A percentile compares a stretch with the other conserved stretches of the same genome.
Evolutionary conservation across 2,329 filamentous ascomycete species (phyloP).

Genomic region (Clonostachys chloroleuca): DNA sequence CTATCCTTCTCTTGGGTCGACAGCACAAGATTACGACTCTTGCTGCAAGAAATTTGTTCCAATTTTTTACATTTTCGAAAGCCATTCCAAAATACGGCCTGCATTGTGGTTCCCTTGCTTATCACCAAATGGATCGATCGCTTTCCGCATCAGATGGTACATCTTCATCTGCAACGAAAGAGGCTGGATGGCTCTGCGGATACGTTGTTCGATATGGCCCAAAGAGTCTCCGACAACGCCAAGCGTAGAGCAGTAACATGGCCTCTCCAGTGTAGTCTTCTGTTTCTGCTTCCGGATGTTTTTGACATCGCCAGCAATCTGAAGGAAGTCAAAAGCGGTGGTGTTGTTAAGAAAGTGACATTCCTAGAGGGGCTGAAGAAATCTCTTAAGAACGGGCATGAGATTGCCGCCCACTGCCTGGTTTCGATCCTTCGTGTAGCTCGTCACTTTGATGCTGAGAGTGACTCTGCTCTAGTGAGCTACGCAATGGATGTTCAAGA

Average conservation of each 20-base stretch:
- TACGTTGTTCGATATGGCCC: constrained; percentile 66
- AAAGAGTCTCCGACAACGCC: constrained; percentile 54
- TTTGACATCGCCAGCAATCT: constrained; percentile 68
- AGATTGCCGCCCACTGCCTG: constrained; percentile 63
- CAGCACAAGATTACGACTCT: constrained; percentile 51
- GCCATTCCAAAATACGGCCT: constrained; percentile 58
- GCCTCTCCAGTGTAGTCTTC: constrained; percentile 57
- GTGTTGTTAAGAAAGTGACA: constrained; percentile 61
- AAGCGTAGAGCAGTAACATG: constrained; percentile 51
- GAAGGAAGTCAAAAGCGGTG: constrained; percentile 56
- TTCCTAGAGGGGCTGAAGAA: constrained; percentile 63
- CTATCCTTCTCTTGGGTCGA: constrained; percentile 64
- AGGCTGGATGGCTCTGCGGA: constrained; percentile 63
- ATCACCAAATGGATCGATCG: constrained; percentile 64
- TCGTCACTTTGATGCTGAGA: constrained; percentile 59
- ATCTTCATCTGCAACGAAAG: constrained; percentile 54
- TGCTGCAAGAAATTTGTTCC: constrained; percentile 63
- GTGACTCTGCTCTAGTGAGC: constrained; percentile 59
- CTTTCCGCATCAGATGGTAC: constrained; percentile 60
- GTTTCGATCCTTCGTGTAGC: constrained; percentile 58
- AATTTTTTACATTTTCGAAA: constrained; percentile 64
- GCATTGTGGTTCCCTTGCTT: constrained; percentile 56
- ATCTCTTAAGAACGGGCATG: constrained; percentile 58
- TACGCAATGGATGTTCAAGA: constrained; percentile 68
- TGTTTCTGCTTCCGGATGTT: constrained; percentile 63